phyloP scores from a whole-genome alignment of 2,329 filamentous ascomycete genomes.

The Xylaria sp. region DNA sequence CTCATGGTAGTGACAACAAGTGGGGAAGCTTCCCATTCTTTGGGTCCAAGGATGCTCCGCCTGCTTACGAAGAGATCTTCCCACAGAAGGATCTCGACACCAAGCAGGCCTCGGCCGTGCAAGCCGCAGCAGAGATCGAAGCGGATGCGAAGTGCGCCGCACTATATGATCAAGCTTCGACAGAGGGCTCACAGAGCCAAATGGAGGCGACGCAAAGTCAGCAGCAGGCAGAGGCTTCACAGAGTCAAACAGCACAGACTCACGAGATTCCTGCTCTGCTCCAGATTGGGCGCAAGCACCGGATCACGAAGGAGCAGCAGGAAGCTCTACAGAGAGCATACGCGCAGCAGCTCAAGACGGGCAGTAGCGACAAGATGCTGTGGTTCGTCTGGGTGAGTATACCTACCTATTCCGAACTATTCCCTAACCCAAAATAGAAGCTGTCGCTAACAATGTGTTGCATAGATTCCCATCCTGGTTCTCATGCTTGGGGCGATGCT shows the following conservation, averaged over 20 bases:
- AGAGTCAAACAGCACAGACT: constrained; percentile 15
- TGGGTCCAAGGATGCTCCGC: constrained; percentile 49
- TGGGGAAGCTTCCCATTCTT: constrained; percentile 64
- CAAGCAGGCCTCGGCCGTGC: constrained; percentile 54
- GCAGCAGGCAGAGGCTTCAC: not conserved
- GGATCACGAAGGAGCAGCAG: constrained; percentile 60
- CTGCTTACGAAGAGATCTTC: constrained; percentile 75
- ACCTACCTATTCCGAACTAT: not conserved
- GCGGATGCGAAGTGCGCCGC: constrained; percentile 53
- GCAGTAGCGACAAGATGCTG: constrained; percentile 59
- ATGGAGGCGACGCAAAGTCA: not conserved
- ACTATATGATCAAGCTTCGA: constrained; percentile 45
- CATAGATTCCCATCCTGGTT: constrained; percentile 35
- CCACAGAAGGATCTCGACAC: constrained; percentile 50
- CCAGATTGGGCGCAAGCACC: constrained; percentile 57
- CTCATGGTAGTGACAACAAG: constrained; percentile 44
- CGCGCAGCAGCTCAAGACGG: constrained; percentile 57
- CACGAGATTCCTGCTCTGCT: constrained; percentile 40
- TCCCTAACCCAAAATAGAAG: too few species aligned
- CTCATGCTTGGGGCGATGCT: constrained; percentile 35
- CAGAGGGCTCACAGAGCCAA: constrained; percentile 20
- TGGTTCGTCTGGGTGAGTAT: constrained; percentile 61
- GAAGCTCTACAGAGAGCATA: constrained; percentile 57
- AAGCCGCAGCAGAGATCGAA: constrained; percentile 53
- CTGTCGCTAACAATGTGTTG: constrained; percentile 16